Evolutionary conservation across 352 stramenopile genomes (phyloP), one percentile per base, ranked within the genome.

Genomic region (Globisporangium polare): DNA sequence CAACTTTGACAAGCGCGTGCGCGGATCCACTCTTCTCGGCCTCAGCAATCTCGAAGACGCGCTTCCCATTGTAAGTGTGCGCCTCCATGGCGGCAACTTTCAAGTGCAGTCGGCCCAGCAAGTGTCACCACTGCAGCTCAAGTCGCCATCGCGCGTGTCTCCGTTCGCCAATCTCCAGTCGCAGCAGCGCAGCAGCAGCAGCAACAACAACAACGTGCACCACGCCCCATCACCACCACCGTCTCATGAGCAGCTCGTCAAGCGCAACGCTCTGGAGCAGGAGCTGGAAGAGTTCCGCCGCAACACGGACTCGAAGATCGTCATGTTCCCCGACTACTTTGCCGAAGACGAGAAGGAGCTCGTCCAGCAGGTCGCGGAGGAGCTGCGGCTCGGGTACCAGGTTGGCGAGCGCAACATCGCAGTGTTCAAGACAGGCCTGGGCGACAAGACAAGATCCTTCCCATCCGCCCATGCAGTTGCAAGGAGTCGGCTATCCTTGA

Each of bases 291-390:
- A 90, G 57, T 89, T 92, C 55, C 66, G 66, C 26, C 49, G 47
- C 1, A 79, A 75, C 55, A 50, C 43, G 18, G 80, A 90, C 12
- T 51, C 66, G 7, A 77, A 78, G 22, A 84, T 92, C 53, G 72
- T 67, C 24, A 74, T 86, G 43, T 92, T 90, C 47, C 83, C 83
- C 0, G 80, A 90, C 35, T 92, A 90, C 45, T 78, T 92, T 12
- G 73, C 65, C 6, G 53, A 61, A 6, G 70, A 86, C 2, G 80
- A 92, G 47, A 88, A 88, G 45, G 60, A 66, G 0, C 67, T 89
- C 31, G 66, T 90, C 0, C 71, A 88, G 42, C 52, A 67, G 18
- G 76, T 85, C 22, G 78, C 80, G 10, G 69, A 81, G 12, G 69
- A 69, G n/a, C 67, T 90, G 27, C 70, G 76, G 9, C 62, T 92